Percentiles rank a stretch among this genome's conserved stretches.
Evolutionary conservation across 306 rosid genomes (phyloP).

Genomic region (Oemleria cerasiformis): DNA sequence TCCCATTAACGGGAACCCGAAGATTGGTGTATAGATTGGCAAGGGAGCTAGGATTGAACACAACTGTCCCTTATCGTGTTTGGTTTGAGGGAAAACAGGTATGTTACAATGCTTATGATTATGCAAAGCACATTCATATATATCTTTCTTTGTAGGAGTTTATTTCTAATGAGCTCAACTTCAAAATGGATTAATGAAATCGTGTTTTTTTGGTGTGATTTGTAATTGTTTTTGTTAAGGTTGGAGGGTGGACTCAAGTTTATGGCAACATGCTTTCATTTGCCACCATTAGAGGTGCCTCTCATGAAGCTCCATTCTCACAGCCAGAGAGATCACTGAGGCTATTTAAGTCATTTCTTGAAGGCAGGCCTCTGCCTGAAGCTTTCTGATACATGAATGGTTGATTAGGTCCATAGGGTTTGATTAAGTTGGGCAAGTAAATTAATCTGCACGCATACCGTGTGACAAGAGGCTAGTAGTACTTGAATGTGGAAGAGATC

Average conservation of each 20-base stretch:
- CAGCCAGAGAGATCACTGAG: constrained; percentile 41
- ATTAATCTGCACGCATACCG: background rate
- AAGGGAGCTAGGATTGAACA: constrained; percentile 15
- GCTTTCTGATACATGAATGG: constrained; percentile 10
- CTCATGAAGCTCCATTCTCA: constrained; percentile 40
- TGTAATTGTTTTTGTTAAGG: constrained; percentile 12
- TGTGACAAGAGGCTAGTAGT: too few species aligned
- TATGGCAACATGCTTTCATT: constrained; percentile 32
- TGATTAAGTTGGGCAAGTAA: background rate
- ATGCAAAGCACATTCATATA: background rate
- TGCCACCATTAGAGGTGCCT: constrained; percentile 43
- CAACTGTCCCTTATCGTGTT: constrained; percentile 33
- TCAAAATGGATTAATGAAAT: background rate
- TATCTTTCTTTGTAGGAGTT: background rate
- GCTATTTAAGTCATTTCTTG: constrained; percentile 32
- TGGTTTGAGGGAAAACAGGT: constrained; percentile 38
- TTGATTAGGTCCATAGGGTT: background rate
- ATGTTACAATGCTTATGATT: background rate
- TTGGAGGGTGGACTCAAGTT: constrained; percentile 48
- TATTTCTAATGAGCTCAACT: background rate
- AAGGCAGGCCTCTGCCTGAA: constrained; percentile 35
- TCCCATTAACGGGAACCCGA: constrained; percentile 31
- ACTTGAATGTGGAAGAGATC: background rate
- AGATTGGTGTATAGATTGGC: constrained; percentile 24
- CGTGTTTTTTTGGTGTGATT: background rate